Percentiles rank a stretch among this genome's conserved stretches.
These are phyloP conservation scores for Solanum hybrid DNA, from an alignment of 305 asterid genomes.

Conservation along the genomic window DNA sequence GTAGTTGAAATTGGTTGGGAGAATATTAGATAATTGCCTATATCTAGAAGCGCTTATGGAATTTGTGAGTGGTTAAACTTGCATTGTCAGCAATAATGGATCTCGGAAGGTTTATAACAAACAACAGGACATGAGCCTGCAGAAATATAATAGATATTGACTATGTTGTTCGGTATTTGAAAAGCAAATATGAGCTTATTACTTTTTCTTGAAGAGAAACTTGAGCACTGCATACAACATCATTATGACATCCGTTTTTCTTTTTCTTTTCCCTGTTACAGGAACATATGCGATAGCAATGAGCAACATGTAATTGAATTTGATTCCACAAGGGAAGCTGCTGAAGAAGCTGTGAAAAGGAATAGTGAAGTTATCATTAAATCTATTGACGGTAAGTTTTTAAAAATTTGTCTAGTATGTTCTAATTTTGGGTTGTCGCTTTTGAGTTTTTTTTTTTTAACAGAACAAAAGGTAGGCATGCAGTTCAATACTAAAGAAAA, in stretches of 20 bases:
- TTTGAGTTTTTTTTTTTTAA: background rate
- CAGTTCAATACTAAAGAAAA: background rate
- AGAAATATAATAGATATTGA: background rate
- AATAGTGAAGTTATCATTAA: constrained; percentile 33
- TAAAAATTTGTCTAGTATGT: background rate
- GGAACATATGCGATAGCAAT: constrained; percentile 34
- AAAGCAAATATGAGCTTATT: background rate
- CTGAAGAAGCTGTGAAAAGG: constrained; percentile 36
- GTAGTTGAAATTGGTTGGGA: background rate
- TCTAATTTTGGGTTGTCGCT: background rate
- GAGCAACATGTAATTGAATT: constrained; percentile 51
- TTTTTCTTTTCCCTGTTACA: constrained; percentile 11
- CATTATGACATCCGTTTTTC: background rate
- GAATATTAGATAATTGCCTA: background rate
- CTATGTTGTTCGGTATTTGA: background rate
- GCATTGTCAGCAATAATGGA: background rate
- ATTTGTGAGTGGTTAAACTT: background rate
- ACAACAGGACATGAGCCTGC: background rate
- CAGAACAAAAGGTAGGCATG: background rate
- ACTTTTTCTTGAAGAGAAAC: background rate
- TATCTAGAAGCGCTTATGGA: background rate
- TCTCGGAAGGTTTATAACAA: background rate
- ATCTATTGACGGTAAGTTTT: constrained; percentile 27
- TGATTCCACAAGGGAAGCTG: constrained; percentile 35
- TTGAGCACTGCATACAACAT: background rate